Evolutionary conservation across 257 asterid species (phyloP), one percentile per base, ranked within the genome.

Genomic region (Echites panduratus): DNA sequence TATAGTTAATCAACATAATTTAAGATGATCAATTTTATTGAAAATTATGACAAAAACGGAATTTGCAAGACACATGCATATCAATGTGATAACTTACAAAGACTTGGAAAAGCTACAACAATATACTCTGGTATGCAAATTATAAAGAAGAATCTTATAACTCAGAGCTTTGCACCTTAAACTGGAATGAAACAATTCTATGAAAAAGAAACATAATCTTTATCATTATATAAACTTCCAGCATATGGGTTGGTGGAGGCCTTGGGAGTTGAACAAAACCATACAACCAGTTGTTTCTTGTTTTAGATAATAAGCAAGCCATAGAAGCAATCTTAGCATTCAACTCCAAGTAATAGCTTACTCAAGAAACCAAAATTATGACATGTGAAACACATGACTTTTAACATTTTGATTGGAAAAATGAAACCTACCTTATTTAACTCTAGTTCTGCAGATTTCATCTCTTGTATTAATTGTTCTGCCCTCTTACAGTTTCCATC

Each of bases 401-500:
- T 4, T 22, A 40, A 26, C 6, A 6, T 68, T 57, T 68, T n/a
- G 27, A 38, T 63, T 41, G 20, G 7, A 20, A 35, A 40, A 64
- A 6, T 19, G 27, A 72, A 70, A 73, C 78, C 24, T 72, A 94
- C 99, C 96, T 94, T 94, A 82, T 91, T 91, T 77, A 83, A 75
- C 69, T 69, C 84, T 74, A 91, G 58, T 24, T 97, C 97, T 53
- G 85, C 85, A 73, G 86, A 84, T 82, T 73, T 87, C 99, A 94
- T 88, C 80, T 89, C 97, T 78, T 86, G 85, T 76, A 94, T 82
- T 80, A 91, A 68, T 71, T 76, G 84, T 72, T 91, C 97, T 62
- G 97, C 99, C 84, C 81, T 89, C 54, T 45, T 74, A 75, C 79
- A 87, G 80, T 89, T 87, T 57, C 95, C 96, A 77, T 82, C 88